Conservation (phyloP, 1,139 yeast genomes). For the Arxiozyma slooffiae region DNA sequence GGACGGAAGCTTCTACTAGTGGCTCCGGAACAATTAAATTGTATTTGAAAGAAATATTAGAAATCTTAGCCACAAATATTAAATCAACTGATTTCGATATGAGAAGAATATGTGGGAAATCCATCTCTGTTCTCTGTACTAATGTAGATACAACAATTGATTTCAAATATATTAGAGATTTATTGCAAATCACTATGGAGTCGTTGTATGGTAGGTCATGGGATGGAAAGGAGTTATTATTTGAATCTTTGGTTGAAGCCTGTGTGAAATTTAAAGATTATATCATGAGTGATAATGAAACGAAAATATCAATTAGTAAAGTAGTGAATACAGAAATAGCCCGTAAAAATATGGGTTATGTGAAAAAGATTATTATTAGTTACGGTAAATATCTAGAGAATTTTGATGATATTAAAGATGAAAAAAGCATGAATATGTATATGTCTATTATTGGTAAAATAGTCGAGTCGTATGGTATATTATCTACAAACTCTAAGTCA, state of each 20-base stretch:
- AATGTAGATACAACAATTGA: constrained; percentile 32
- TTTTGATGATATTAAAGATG: constrained; percentile 1
- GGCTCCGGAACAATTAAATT: constrained; percentile 61
- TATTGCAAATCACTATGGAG: constrained; percentile 49
- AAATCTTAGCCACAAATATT: constrained; percentile 41
- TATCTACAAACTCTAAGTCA: constrained; percentile 20
- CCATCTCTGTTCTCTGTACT: constrained; percentile 55
- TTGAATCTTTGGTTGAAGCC: constrained; percentile 60
- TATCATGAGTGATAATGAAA: constrained; percentile 24
- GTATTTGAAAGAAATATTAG: constrained; percentile 62
- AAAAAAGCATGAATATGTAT: constrained; percentile 1
- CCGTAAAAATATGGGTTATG: constrained; percentile 60
- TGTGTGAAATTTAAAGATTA: constrained; percentile 38
- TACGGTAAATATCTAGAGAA: constrained; percentile 39
- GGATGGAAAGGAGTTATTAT: constrained; percentile 74
- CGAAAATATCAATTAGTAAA: constrained; percentile 34
- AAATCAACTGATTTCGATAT: constrained; percentile 52
- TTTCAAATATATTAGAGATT: constrained; percentile 26
- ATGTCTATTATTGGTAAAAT: constrained; percentile 18
- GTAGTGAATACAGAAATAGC: constrained; percentile 52
- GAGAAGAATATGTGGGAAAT: constrained; percentile 61
- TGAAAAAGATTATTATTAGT: constrained; percentile 41
- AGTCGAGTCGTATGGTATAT: constrained; percentile 7
- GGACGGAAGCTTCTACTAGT: constrained; percentile 69
- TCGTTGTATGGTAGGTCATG: constrained; percentile 75